These are phyloP conservation scores for Nakaseomyces sp. DNA, from an alignment of 1,139 yeast species.

Conservation along the genomic window DNA sequence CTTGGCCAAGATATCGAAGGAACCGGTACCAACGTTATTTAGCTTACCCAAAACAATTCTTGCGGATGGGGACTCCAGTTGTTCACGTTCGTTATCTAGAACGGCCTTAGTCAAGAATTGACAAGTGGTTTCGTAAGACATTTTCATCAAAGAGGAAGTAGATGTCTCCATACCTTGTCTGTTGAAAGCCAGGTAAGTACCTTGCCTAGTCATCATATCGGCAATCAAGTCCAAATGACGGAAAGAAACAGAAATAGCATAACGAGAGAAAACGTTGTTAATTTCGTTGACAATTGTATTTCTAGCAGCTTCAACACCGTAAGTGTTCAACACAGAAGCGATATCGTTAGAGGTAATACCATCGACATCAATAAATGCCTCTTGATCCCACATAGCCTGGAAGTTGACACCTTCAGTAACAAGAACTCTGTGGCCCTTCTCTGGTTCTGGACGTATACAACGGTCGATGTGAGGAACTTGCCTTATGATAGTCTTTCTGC, in stretches of 20 bases:
- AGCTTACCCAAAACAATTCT: constrained; percentile 88
- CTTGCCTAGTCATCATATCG: constrained; percentile 99
- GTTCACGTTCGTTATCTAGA: constrained; percentile 82
- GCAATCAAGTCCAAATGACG: constrained; percentile 96
- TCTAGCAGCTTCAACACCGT: constrained; percentile 98
- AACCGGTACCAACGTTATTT: constrained; percentile 90
- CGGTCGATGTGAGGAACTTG: constrained; percentile 89
- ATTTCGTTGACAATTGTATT: constrained; percentile 95
- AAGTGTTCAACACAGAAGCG: constrained; percentile 78
- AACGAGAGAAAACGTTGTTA: constrained; percentile 89
- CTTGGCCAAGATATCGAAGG: constrained; percentile 76
- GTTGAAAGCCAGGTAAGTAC: constrained; percentile 90
- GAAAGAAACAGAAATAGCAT: constrained; percentile 85
- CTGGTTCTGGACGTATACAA: constrained; percentile 77
- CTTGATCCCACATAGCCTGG: constrained; percentile 97
- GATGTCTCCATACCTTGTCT: constrained; percentile 97
- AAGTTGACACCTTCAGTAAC: constrained; percentile 98
- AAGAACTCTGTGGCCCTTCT: constrained; percentile 59
- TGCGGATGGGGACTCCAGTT: constrained; percentile 89
- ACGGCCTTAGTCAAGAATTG: constrained; percentile 96
- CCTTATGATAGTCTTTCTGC: constrained; percentile 85
- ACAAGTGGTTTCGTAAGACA: constrained; percentile 98
- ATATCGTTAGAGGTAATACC: constrained; percentile 87
- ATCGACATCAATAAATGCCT: constrained; percentile 81
- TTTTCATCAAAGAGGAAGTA: constrained; percentile 94